phyloP scores from a whole-genome alignment of 176 grass and related monocot species.

The Oryza coarctata region DNA sequence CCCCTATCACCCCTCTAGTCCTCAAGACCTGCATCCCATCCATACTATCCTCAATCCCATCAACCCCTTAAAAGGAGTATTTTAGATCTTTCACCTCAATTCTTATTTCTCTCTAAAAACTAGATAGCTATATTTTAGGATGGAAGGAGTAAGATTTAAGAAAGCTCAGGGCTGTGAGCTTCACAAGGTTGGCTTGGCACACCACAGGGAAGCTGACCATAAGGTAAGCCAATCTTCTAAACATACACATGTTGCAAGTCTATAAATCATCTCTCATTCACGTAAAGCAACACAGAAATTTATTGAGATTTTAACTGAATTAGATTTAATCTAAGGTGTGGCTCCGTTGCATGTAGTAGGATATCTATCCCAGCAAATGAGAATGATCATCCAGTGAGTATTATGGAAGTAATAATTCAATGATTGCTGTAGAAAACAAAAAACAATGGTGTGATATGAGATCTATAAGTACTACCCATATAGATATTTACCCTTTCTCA shows the following conservation, averaged over 20 bases:
- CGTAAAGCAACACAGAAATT: neutral
- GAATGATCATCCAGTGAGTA: neutral
- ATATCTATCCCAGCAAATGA: neutral
- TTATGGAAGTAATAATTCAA: neutral
- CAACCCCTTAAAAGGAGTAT: too few relatives aligned
- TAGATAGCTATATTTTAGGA: too few relatives aligned
- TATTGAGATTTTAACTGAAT: neutral
- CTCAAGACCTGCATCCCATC: too few relatives aligned
- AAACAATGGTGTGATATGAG: neutral
- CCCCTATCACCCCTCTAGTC: too few relatives aligned
- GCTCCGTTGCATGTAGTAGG: neutral
- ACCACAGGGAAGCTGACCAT: neutral
- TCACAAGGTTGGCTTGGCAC: conserved; percentile 1
- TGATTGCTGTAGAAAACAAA: neutral
- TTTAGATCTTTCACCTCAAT: too few relatives aligned
- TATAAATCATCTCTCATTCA: conserved; percentile 3
- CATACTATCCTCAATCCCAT: too few relatives aligned
- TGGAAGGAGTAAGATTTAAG: too few relatives aligned
- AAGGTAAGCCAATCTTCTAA: neutral
- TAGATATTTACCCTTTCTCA: conserved; percentile 61
- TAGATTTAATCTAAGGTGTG: neutral
- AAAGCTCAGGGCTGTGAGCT: neutral
- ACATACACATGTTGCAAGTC: neutral
- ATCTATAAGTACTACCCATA: conserved; percentile 13
- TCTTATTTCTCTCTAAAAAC: too few relatives aligned